Percentiles rank a stretch among this genome's conserved stretches.
phyloP scores from a whole-genome alignment of 768 basidiomycete species.

The Mrakia blollopis region DNA sequence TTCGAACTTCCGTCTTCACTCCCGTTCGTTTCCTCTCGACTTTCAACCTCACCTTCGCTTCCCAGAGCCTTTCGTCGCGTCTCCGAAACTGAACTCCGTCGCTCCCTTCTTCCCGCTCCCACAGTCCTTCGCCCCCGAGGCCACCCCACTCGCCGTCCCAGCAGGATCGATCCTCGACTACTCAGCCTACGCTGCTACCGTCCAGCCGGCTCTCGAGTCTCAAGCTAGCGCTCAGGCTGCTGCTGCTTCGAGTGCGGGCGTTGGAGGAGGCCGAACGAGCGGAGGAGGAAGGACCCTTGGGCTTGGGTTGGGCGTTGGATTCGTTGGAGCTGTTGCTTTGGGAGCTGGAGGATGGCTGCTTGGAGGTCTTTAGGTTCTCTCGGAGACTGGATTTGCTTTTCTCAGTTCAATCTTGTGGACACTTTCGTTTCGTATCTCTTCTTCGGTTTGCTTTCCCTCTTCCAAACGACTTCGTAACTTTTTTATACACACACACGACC shows the following conservation, averaged over 20 bases:
- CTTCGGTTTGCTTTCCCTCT: background rate
- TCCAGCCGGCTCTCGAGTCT: background rate
- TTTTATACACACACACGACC: background rate
- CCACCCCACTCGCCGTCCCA: constrained; percentile 4
- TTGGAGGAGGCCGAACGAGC: background rate
- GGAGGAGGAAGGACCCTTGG: background rate
- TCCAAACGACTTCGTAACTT: too few relatives aligned
- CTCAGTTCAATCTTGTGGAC: background rate
- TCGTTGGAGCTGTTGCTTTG: constrained; percentile 5
- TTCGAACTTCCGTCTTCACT: constrained; percentile 19
- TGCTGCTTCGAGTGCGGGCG: background rate
- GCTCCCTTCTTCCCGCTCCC: background rate
- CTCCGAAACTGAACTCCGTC: background rate
- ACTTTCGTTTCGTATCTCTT: background rate
- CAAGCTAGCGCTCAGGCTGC: background rate
- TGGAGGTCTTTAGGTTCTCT: constrained; percentile 3
- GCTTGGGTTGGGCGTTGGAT: background rate
- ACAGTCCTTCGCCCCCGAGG: constrained; percentile 27
- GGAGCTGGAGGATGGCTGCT: constrained; percentile 16
- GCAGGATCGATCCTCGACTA: constrained; percentile 9
- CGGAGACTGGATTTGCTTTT: background rate
- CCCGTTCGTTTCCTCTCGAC: constrained; percentile 10
- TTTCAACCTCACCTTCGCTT: background rate
- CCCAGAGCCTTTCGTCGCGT: background rate
- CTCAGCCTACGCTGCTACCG: constrained; percentile 4